Base-by-base conservation (phyloP, 306 rosid genomes). In the Gastrolobium bilobum region DNA sequence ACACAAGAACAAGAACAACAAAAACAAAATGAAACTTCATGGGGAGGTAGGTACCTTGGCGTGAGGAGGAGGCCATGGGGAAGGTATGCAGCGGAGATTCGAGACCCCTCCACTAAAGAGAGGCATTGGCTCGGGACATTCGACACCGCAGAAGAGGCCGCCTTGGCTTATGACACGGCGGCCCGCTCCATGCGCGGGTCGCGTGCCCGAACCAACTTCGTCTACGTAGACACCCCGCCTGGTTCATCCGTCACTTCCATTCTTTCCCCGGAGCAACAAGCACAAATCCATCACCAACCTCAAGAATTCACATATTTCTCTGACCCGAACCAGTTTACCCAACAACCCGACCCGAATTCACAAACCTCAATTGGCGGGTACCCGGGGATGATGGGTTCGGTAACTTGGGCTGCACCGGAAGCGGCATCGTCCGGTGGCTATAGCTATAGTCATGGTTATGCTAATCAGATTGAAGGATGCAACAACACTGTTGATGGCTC, bases 21-120 rank as follows among this genome's bases (percentile, higher is more conserved):
- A 34, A 85, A 79, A 31, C 46, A 79, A 34, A 68, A 73, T 4
- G 69, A 62, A 38, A 80, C 89, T 13, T 72, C 89, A 2, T 81
- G 88, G 86, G 88, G 88, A 79, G 91, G 87, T 7, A 77, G 91
- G 54, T 88, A 85, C 77, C 84, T 88, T 4, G 91, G 91, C 4
- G 91, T 88, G 3, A 40, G 91, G 60, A 78, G 91, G 51, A 80
- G 91, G 67, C 91, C 91, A 0, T 87, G 91, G 91, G 91, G 91
- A 15, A 33, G 91, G 34, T 87, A 87, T 58, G 91, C 89, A 0
- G 91, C 91, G 0, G 91, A 87, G 82, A 87, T 87, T 43, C 78
- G 91, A 9, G 89, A 87, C 67, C 88, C 91, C 56, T 82, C 91
- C 34, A 87, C 91, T 0, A 87, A 87, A 30, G 91, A 87, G 29